Conservation (phyloP, 2,329 filamentous ascomycete genomes). For the Aureobasidium sp. region DNA sequence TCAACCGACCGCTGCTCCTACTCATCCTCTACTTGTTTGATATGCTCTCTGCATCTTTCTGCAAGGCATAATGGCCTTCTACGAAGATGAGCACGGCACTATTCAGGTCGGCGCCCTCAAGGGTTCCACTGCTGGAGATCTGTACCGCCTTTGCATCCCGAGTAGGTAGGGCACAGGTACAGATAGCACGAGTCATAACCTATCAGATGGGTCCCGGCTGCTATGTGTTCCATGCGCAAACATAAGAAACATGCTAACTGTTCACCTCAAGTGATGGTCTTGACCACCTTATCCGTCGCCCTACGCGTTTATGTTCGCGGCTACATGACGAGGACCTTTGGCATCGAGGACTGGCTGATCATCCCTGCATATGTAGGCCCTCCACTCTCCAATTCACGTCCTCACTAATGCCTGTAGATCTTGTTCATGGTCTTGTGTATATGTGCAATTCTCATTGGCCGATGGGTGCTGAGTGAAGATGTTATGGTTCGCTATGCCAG, state of each 20-base stretch:
- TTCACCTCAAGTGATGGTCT: not conserved
- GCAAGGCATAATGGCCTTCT: not conserved
- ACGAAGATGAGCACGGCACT: not conserved
- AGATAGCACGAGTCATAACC: too few species aligned
- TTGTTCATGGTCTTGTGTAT: not conserved
- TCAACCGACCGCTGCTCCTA: not conserved
- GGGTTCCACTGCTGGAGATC: not conserved
- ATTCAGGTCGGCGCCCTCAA: not conserved
- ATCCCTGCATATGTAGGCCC: constrained; percentile 14
- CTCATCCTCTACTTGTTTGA: not conserved
- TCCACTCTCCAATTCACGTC: not conserved
- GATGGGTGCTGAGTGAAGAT: not conserved
- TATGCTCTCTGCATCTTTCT: not conserved
- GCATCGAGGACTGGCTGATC: constrained; percentile 15
- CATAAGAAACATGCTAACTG: too few species aligned
- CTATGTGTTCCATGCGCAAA: too few species aligned
- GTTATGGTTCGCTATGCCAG: not conserved
- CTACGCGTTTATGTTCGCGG: constrained; percentile 15
- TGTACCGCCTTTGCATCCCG: not conserved
- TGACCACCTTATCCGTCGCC: constrained; percentile 2
- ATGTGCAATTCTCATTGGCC: not conserved
- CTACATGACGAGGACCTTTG: constrained; percentile 15
- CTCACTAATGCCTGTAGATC: not conserved
- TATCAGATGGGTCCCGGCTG: too few species aligned
- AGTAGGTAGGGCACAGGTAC: too few species aligned